phyloP scores from a whole-genome alignment of 1,139 yeast genomes.

The Kurtzmaniella quercitrusa region DNA sequence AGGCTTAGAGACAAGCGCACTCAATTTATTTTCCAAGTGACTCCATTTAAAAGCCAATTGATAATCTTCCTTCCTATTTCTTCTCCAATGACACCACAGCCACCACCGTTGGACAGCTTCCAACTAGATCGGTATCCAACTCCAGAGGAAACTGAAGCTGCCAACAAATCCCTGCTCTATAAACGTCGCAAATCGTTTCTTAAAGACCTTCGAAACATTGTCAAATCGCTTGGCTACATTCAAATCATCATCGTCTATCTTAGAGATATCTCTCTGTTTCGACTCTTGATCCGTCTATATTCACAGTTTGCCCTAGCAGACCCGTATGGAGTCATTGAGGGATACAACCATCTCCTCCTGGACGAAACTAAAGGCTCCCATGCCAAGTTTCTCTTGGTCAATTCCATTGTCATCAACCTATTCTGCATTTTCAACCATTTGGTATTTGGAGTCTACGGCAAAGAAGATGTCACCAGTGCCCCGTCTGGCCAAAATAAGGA shows the following conservation, averaged over 20 bases:
- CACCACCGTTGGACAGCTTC: neutral
- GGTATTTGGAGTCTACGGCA: slow-evolving; percentile 22
- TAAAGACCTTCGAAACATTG: slow-evolving; percentile 26
- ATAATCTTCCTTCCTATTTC: neutral
- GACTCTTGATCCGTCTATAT: slow-evolving; percentile 22
- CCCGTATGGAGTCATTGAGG: slow-evolving; percentile 16
- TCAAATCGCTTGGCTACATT: slow-evolving; percentile 26
- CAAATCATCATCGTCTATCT: slow-evolving; percentile 30
- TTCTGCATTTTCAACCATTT: slow-evolving; percentile 25
- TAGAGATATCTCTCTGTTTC: slow-evolving; percentile 31
- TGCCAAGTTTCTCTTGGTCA: slow-evolving; percentile 24
- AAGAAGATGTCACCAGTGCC: neutral
- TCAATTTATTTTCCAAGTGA: too few relatives aligned
- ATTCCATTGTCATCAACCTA: slow-evolving; percentile 21
- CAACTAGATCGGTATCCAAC: slow-evolving; percentile 24
- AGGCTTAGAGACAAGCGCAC: too few relatives aligned
- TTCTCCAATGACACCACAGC: neutral
- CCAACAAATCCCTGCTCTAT: slow-evolving; percentile 34
- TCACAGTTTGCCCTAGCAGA: slow-evolving; percentile 28
- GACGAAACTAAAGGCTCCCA: slow-evolving; percentile 27
- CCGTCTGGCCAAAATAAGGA: slow-evolving; percentile 6
- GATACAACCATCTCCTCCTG: slow-evolving; percentile 9
- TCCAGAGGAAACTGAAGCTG: slow-evolving; percentile 30
- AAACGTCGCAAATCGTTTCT: slow-evolving; percentile 38
- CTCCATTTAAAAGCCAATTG: too few relatives aligned